phyloP scores from a whole-genome alignment of 2,329 filamentous ascomycete species.

The Aspergillus carbonarius region DNA sequence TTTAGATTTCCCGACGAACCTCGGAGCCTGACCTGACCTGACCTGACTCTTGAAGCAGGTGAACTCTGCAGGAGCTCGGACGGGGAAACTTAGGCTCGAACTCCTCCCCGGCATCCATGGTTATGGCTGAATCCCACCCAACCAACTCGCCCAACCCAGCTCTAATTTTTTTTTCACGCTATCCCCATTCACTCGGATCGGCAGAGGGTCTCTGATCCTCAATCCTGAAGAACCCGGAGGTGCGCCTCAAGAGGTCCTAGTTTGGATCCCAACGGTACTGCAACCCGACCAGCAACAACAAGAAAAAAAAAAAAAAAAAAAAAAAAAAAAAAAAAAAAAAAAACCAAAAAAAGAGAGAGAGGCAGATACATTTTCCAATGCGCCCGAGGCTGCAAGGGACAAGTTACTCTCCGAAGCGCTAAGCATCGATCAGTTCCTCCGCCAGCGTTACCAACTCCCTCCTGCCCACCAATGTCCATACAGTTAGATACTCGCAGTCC shows the following conservation, averaged over 20 bases:
- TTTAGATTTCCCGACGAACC: not conserved
- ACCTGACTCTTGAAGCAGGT: no score
- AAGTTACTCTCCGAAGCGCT: not conserved
- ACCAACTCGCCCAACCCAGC: not conserved
- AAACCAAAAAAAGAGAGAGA: no score
- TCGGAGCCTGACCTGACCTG: not conserved
- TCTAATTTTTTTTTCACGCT: not conserved
- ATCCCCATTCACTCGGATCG: not conserved
- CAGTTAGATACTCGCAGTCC: not conserved
- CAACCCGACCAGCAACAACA: not conserved
- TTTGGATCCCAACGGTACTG: not conserved
- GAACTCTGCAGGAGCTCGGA: slow-evolving; percentile 1
- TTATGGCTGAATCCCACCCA: not conserved
- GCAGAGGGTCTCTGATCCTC: not conserved
- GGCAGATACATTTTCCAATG: not conserved
- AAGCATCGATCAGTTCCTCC: not conserved
- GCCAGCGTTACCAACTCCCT: no score
- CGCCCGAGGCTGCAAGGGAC: not conserved
- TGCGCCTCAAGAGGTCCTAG: not conserved
- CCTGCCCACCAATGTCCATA: no score
- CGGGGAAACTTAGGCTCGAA: slow-evolving; percentile 1
- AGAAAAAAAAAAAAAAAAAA: no score
- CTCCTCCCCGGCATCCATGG: not conserved
- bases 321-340: no score
- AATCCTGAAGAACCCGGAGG: not conserved